Base-by-base conservation (phyloP, 345 rosid genomes). In the Camelina hispida region DNA sequence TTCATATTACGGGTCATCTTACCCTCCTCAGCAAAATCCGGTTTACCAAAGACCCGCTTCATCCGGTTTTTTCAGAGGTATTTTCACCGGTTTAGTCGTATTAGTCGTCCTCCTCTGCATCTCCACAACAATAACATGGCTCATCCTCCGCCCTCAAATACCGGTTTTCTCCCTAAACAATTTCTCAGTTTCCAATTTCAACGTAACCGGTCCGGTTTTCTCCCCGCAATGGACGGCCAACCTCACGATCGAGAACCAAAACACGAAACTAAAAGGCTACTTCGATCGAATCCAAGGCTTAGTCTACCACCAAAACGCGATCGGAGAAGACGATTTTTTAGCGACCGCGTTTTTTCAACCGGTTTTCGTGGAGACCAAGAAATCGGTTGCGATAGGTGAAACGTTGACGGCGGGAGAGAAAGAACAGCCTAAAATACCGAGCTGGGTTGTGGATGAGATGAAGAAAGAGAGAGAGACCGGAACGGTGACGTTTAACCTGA, bases 191-290 rank as follows among this genome's bases (percentile, higher is more conserved):
- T 69, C 84, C 2, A 71, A 68, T 28, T 70, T 84, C 59, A 82
- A 78, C 40, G 35, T 58, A 46, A 72, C 80, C 23, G 66, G 47
- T 4, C 83, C 87, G 35, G 75, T 71, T 56, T 71, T 84, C 62
- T 69, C 81, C 3, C 83, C 85, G 12, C 59, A 73, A 4, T 84
- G 81, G 83, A 25, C 48, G 13, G 68, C 84, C 17, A 70, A 76
- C 40, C 71, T 82, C 20, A 44, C 69, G 3, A 66, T 82, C 1
- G 75, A 58, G 11, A 82, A 84, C 62, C 83, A 80, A 4, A 80
- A 84, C 56, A 43, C 73, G 54, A 80, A 84, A 64, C 43, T 84
- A 50, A 75, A 66, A 60, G 83, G 76, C 20, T 80, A 71, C 32
- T 65, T 80, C 9, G 77, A 75, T 28, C 74, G 79, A 15, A 71